phyloP scores from a whole-genome alignment of 2,329 filamentous ascomycete genomes.

The Monilinia aucupariae region DNA sequence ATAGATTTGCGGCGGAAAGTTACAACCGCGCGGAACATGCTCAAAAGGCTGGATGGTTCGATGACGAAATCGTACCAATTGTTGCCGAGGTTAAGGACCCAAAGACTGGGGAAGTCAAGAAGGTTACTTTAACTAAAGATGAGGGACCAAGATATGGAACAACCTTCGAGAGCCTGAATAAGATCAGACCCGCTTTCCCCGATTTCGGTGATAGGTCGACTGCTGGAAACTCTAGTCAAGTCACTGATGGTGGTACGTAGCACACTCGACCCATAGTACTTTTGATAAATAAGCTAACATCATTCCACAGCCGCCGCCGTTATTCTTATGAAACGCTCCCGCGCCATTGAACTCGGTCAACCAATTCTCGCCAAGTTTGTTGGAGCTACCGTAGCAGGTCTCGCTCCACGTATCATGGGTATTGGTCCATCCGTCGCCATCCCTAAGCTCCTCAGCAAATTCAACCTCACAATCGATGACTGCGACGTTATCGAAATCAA shows the following conservation, averaged over 20 bases:
- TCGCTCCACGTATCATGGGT: slow-evolving; percentile 93
- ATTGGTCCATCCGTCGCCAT: slow-evolving; percentile 73
- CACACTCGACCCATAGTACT: background rate
- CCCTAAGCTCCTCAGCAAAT: slow-evolving; percentile 77
- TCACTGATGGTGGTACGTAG: slow-evolving; percentile 76
- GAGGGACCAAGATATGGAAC: slow-evolving; percentile 90
- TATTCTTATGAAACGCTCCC: slow-evolving; percentile 90
- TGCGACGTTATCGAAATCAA: slow-evolving; percentile 91
- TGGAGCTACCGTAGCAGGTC: slow-evolving; percentile 81
- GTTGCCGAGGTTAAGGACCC: slow-evolving; percentile 75
- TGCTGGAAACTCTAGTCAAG: slow-evolving; percentile 89
- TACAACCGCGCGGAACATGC: slow-evolving; percentile 83
- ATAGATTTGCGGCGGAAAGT: slow-evolving; percentile 79
- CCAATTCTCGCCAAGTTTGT: slow-evolving; percentile 94
- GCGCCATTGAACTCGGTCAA: slow-evolving; percentile 78
- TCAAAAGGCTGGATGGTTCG: slow-evolving; percentile 85
- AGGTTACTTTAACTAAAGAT: slow-evolving; percentile 75
- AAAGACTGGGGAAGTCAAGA: slow-evolving; percentile 70
- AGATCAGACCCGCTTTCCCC: slow-evolving; percentile 86
- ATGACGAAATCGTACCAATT: slow-evolving; percentile 91
- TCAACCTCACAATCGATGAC: slow-evolving; percentile 72
- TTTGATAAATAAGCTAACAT: background rate
- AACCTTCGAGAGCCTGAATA: slow-evolving; percentile 72
- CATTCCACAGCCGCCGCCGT: slow-evolving; percentile 64
- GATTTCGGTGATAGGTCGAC: slow-evolving; percentile 83